Conservation (phyloP, 2,329 filamentous ascomycete genomes). For the Pezicula rhizophila region DNA sequence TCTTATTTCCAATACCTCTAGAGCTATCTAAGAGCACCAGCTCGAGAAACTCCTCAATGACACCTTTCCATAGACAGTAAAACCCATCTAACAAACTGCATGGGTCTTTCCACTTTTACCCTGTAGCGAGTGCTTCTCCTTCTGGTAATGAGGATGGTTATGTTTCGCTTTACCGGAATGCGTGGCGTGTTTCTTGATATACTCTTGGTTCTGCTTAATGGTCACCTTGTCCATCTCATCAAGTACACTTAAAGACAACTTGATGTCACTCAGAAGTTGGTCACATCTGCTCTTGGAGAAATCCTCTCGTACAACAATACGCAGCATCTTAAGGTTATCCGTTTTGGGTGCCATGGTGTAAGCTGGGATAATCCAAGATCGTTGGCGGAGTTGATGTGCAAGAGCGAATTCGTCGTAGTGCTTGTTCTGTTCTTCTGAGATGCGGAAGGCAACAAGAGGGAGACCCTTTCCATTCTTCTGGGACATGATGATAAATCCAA, state of each 20-base stretch:
- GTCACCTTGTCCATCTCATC: slow-evolving; percentile 67
- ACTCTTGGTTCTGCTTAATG: slow-evolving; percentile 64
- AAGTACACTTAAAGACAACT: slow-evolving; percentile 66
- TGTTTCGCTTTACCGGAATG: slow-evolving; percentile 46
- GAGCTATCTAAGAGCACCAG: no score
- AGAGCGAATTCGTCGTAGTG: slow-evolving; percentile 70
- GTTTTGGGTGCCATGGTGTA: slow-evolving; percentile 96
- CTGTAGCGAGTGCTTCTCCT: slow-evolving; percentile 81
- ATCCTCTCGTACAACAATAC: slow-evolving; percentile 88
- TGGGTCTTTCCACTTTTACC: slow-evolving; percentile 90
- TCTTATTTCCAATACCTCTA: no score
- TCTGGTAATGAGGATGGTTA: slow-evolving; percentile 45
- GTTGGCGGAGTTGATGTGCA: slow-evolving; percentile 78
- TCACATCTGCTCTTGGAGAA: slow-evolving; percentile 81
- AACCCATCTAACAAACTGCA: slow-evolving; percentile 61
- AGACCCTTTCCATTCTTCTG: slow-evolving; percentile 71
- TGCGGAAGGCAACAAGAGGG: slow-evolving; percentile 83
- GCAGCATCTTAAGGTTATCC: slow-evolving; percentile 78
- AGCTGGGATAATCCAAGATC: slow-evolving; percentile 89
- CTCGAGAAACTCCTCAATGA: no score
- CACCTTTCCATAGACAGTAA: neutral
- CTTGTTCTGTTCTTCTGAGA: slow-evolving; percentile 50
- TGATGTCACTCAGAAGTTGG: slow-evolving; percentile 70
- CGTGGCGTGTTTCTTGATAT: slow-evolving; percentile 51
- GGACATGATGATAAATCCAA: slow-evolving; percentile 87